phyloP scores from a whole-genome alignment of 2,329 filamentous ascomycete species.

The Cercospora janseana region DNA sequence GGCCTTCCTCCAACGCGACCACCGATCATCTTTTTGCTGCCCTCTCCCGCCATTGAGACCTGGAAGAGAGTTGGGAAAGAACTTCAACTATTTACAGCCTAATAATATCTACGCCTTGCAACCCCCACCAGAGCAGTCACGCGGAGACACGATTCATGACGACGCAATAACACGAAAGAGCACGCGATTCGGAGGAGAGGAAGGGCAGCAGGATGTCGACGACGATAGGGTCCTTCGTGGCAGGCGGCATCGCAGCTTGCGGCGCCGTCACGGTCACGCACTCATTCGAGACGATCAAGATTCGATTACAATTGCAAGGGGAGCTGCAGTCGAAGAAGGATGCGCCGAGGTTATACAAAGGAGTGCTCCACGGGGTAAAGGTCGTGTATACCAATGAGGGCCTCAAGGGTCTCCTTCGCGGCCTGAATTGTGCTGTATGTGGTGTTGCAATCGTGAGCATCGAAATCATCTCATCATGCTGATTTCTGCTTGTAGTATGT shows the following conservation, averaged over 20 bases:
- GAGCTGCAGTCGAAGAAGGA: conserved; percentile 85
- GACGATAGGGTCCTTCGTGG: conserved; percentile 73
- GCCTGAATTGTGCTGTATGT: conserved; percentile 75
- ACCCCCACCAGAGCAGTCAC: too few relatives aligned
- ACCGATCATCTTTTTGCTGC: conserved; percentile 1
- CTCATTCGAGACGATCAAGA: conserved; percentile 98
- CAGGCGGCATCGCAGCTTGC: conserved; percentile 93
- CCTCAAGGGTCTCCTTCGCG: conserved; percentile 77
- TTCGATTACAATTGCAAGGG: conserved; percentile 93
- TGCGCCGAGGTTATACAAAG: conserved; percentile 83
- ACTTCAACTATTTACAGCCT: too few relatives aligned
- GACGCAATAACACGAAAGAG: conserved; percentile 12
- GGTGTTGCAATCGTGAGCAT: not conserved
- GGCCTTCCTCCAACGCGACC: not conserved
- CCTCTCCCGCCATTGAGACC: not conserved
- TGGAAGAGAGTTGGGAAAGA: too few relatives aligned
- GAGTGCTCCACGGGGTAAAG: conserved; percentile 84
- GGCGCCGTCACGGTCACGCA: conserved; percentile 97
- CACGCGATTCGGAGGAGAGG: conserved; percentile 4
- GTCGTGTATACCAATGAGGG: conserved; percentile 93
- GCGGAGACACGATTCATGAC: conserved; percentile 12
- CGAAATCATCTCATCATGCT: too few relatives aligned
- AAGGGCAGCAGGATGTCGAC: conserved; percentile 44
- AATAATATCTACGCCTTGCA: too few relatives aligned
- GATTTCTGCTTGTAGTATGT: conserved; percentile 71